Evolutionary conservation across 345 rosid species (phyloP), one percentile per base, ranked within the genome.

Genomic region (Gossypium herbaceum): DNA sequence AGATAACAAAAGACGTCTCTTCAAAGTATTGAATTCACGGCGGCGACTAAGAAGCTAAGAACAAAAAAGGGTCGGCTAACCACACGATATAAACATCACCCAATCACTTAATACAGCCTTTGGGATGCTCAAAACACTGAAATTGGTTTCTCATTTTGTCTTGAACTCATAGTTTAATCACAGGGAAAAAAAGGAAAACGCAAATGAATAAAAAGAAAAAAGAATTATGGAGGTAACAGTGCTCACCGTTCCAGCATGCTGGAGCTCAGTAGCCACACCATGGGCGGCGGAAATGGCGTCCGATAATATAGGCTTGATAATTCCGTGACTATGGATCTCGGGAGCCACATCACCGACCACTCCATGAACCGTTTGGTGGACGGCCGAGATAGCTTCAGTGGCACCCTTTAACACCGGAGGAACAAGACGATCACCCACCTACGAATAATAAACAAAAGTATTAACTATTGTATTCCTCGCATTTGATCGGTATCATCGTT

Each of bases 361-460:
- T 9, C 44, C 78, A 9, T 0, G 98, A 93, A 68, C 95, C 97
- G 73, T 79, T 81, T 69, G 41, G 41, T 89, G 93, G 15, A 96
- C 96, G 0, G 87, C 91, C 7, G 90, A 86, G 34, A 86, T 27
- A 34, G 97, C 99, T 56, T 89, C 91, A 7, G 88, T 34, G 41
- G 7, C 41, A 34, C 7, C 41, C 41, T 34, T 34, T 5, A 34
- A 34, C 7, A 34, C 41, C 41, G 41, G 41, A 34, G 41, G 41
- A 34, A 34, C 7, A 34, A 34, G 41, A 34, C 41, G 41, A 34
- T 34, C 61, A 20, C 61, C 27, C 61, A 57, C 61, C 61, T 57
- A 25, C 61, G 20, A 10, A 19, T 57, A 20, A 57, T 4, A 57
- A 57, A 20, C 7, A 20, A 57, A 57, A 12, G 11, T 19, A 20